These are phyloP conservation scores for Cucurbita argyrosperma DNA, from an alignment of 306 rosid genomes.

Conservation along the genomic window DNA sequence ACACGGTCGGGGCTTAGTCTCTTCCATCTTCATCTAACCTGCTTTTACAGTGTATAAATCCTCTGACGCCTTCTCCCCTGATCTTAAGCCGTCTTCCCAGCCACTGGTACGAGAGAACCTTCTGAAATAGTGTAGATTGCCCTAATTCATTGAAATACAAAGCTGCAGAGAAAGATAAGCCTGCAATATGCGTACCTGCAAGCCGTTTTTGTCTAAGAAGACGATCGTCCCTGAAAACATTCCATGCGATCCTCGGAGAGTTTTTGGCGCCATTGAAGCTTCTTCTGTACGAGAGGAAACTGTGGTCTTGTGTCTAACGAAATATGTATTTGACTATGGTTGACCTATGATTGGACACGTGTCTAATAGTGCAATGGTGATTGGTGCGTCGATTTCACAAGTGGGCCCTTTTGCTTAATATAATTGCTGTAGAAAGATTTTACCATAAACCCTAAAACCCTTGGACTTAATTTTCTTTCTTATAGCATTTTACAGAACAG, in stretches of 20 bases:
- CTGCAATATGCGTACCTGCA: conserved; percentile 73
- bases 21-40: conserved; percentile 19
- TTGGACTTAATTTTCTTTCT: not conserved
- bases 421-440: not conserved
- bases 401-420: not conserved
- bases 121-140: conserved; percentile 22
- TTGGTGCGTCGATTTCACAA: not conserved
- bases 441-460: not conserved
- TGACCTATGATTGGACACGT: not conserved
- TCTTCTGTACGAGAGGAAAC: conserved; percentile 4
- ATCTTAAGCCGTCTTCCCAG: conserved; percentile 72
- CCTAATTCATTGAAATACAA: not conserved
- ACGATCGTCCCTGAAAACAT: conserved; percentile 54
- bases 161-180: conserved; percentile 13
- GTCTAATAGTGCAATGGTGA: not conserved
- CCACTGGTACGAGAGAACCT: conserved; percentile 56
- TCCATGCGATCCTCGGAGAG: conserved; percentile 29
- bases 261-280: conserved; percentile 47
- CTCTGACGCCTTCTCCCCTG: conserved; percentile 57
- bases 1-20: conserved; percentile 18
- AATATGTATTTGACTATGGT: not conserved
- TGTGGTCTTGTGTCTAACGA: not conserved
- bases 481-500: not conserved
- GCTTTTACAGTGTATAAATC: conserved; percentile 37
- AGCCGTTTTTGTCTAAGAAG: conserved; percentile 46